Base-by-base conservation (phyloP, 768 basidiomycete genomes). In the Suillus luteus region DNA sequence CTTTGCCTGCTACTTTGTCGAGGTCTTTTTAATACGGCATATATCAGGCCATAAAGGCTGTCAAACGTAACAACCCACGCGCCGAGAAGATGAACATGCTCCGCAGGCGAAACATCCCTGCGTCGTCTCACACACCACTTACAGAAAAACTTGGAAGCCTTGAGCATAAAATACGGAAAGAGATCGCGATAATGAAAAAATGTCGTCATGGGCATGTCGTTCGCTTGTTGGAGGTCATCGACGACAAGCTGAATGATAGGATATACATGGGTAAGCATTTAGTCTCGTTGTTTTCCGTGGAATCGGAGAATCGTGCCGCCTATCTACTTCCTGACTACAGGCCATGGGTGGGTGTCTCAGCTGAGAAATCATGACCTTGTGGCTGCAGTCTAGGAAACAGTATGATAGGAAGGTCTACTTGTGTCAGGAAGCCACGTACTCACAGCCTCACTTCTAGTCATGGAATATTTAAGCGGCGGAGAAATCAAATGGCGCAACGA, bases 111-210 rank as follows among this genome's bases (percentile, higher is more conserved):
- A 76, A 83, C 54, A 76, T 81, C 15, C 76, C 83, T 22, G 68
- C 70, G 14, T 73, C 80, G 5, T 72, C 77, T 17, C 85, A 86
- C 64, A 77, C 82, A 0, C 82, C 86, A 31, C 77, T 92, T n/a
- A 83, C 83, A 5, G 89, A 91, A 75, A 84, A 84, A 65, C 83
- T 91, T 48, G 82, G 85, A 63, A 89, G 86, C 27, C 86, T 87
- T 37, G 93, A 94, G 72, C 83, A 86, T 66, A 93, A 94, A 79
- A 94, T 97, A 66, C 83, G 87, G 68, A 90, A 89, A 75, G 96
- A 99, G 78, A 95, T 99, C 64, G 97, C 97, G 2, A 96, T 99
- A 75, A 97, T 99, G 93, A 99, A 98, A 81, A 96, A 97, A 73
- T 90, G 93, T 70, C 81, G 88, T 55, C 95, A 97, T 72, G 89